Percentiles rank a stretch among this genome's conserved stretches.
phyloP scores from a whole-genome alignment of 441 rosid genomes.

The Euphorbia schlechtendalii region DNA sequence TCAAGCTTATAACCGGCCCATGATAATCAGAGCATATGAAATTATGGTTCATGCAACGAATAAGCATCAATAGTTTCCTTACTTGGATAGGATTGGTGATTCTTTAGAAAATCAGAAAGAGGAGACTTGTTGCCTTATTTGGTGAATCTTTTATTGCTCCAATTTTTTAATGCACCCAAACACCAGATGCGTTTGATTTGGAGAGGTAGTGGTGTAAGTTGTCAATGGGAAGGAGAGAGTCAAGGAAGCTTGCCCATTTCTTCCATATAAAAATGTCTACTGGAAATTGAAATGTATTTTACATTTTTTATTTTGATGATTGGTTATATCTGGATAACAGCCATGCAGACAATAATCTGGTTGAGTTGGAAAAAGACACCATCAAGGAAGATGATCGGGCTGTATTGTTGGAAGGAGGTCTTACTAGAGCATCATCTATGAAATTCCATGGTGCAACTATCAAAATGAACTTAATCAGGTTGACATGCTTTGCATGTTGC shows the following conservation, averaged over 20 bases:
- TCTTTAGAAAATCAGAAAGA: neutral
- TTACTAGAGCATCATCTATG: constrained; percentile 66
- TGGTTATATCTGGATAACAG: constrained; percentile 35
- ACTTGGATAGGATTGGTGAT: neutral
- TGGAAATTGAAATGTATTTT: neutral
- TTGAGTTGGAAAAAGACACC: constrained; percentile 55
- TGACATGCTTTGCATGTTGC: constrained; percentile 6
- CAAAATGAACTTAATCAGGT: constrained; percentile 78
- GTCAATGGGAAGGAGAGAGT: too few species aligned
- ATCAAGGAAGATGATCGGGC: constrained; percentile 79
- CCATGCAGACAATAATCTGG: constrained; percentile 87
- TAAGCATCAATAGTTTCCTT: neutral
- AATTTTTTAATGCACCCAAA: neutral
- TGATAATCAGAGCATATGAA: too few species aligned
- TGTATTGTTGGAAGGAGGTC: constrained; percentile 88
- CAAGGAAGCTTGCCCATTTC: neutral
- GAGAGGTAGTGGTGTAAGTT: neutral
- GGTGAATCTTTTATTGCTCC: neutral
- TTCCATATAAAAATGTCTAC: neutral
- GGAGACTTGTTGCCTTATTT: neutral
- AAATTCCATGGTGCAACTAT: constrained; percentile 51
- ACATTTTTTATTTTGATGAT: constrained; percentile 10
- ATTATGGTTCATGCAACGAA: neutral
- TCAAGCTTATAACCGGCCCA: neutral
- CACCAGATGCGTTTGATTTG: neutral